Percentiles rank a stretch among this genome's conserved stretches.
phyloP scores from a whole-genome alignment of 345 rosid genomes.

The Dovyalis caffra region DNA sequence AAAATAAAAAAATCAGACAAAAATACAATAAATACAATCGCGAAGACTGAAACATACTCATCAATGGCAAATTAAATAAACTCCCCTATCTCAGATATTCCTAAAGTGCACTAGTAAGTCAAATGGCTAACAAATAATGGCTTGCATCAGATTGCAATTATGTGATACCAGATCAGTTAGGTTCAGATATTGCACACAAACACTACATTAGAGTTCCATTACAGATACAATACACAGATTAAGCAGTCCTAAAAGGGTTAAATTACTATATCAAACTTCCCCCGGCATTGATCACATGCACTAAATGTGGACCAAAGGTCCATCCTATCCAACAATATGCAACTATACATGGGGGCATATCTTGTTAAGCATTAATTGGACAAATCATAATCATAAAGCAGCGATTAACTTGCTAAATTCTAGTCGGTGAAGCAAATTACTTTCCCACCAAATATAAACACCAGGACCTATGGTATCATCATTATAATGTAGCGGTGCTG shows the following conservation, averaged over 20 bases:
- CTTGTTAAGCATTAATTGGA: not conserved
- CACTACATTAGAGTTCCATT: not conserved
- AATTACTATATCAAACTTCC: not conserved
- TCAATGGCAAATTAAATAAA: not conserved
- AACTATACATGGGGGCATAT: not conserved
- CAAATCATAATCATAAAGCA: conserved; percentile 1
- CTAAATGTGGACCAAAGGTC: not conserved
- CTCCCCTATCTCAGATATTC: not conserved
- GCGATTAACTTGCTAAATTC: conserved; percentile 2
- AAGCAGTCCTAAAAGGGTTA: not conserved
- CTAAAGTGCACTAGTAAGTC: not conserved
- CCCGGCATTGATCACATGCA: not conserved
- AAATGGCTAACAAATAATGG: not conserved
- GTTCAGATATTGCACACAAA: too few relatives aligned
- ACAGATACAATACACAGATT: not conserved
- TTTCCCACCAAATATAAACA: not conserved
- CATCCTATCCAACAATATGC: not conserved
- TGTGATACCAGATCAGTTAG: not conserved
- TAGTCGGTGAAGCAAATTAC: not conserved
- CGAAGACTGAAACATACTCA: not conserved
- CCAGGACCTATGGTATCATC: conserved; percentile 7
- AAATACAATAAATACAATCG: not conserved
- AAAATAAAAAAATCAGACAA: not conserved
- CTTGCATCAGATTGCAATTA: not conserved
- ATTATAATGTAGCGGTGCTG: conserved; percentile 10